Evolutionary conservation across 2,329 filamentous ascomycete genomes (phyloP), one percentile per base, ranked within the genome.

Genomic region (Pseudogymnoascus sp.): DNA sequence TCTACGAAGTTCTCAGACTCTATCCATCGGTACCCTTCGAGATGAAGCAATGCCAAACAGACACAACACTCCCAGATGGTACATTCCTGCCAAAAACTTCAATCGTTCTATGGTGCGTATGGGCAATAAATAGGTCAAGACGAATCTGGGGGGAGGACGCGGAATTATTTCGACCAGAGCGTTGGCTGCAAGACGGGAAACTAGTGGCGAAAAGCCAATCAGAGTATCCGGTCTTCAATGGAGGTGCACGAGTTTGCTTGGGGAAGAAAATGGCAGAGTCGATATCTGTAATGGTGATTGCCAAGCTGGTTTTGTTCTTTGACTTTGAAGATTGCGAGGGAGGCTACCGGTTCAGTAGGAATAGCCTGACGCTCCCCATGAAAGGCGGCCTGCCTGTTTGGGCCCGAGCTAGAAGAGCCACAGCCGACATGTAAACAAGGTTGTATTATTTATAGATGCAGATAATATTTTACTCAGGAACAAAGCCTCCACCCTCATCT

Each of bases 11-110:
- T 2, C 72, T 87, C 2, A 78, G 84, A 3, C 73, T 86, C 5
- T 85, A 81, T 63, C 84, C 84, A 2, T 83, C 83, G 2, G 80
- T 87, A 26, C 84, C 84, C 1, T 82, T 87, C 62, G 84, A 87
- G 67, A 79, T 87, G 64, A 84, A 83, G 67, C 82, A 87, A 69
- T 77, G 77, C 62, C 75, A 77, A 21, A 68, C 74, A 58, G 69
- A 75, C 15, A 78, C 77, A 2, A 79, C 76, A 0, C 74, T 87
- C 2, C 83, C 83, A 0, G 83, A 86, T 65, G 82, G 82, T 3
- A 85, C 83, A 0, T 77, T 75, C 52, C 74, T 87, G 3, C 82
- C 82, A 0, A 68, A 71, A 26, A 69, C 73, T 10, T 75, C 82
- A 0, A 75, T 87, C 21, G 72, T 86, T 2, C 72, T 86, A 2